Conservation (phyloP, 2,329 filamentous ascomycete genomes). For the Elsinoe batatas region DNA sequence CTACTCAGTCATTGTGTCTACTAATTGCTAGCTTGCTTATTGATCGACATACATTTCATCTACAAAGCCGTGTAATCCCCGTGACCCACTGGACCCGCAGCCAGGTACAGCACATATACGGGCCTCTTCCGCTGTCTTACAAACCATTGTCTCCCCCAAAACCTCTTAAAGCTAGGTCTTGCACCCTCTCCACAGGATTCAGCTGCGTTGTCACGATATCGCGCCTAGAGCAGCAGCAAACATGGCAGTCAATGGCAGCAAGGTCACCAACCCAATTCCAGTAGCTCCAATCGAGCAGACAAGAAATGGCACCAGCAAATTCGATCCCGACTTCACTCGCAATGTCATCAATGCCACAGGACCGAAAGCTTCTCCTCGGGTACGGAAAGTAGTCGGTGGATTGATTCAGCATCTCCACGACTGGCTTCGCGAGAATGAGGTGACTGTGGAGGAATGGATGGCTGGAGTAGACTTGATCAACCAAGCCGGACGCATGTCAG, state of each 20-base stretch:
- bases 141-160: not conserved
- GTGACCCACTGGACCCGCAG: not conserved
- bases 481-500: constrained; percentile 53
- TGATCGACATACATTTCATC: not conserved
- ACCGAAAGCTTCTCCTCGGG: constrained; percentile 25
- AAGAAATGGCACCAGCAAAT: constrained; percentile 8
- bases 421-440: constrained; percentile 48
- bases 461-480: constrained; percentile 49
- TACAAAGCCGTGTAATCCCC: constrained; percentile 6
- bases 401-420: constrained; percentile 49
- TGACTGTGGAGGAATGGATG: constrained; percentile 52
- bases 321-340: constrained; percentile 28
- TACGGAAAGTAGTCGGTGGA: constrained; percentile 35
- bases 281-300: not conserved
- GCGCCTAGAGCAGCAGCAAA: not conserved
- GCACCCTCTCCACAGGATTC: not conserved
- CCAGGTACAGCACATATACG: not conserved
- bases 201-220: not conserved
- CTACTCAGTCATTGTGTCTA: not conserved
- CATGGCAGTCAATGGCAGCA: constrained; percentile 5
- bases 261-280: constrained; percentile 3
- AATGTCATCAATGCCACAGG: constrained; percentile 29
- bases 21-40: not conserved
- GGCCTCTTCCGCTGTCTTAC: constrained; percentile 3
- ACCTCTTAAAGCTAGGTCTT: not conserved